phyloP scores from a whole-genome alignment of 805 yeast species.

The Ogataea neopini region DNA sequence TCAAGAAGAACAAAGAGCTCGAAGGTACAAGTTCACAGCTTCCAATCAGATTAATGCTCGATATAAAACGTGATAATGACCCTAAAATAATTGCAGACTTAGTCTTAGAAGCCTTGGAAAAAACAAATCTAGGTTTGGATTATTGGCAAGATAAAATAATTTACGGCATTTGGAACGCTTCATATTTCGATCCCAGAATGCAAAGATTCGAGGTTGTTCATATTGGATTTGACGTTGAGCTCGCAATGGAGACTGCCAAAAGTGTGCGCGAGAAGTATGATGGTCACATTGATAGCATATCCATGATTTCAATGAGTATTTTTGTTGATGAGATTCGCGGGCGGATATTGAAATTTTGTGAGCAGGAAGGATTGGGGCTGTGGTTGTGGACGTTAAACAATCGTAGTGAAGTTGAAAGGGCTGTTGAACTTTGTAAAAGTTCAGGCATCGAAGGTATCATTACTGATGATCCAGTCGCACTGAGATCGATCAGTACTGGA shows the following conservation, averaged over 20 bases:
- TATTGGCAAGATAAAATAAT: slow-evolving; percentile 38
- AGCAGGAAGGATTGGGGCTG: slow-evolving; percentile 25
- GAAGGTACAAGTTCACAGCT: slow-evolving; percentile 21
- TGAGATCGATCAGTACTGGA: slow-evolving; percentile 1
- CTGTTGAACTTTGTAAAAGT: slow-evolving; percentile 23
- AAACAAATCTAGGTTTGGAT: slow-evolving; percentile 23
- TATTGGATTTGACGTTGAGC: slow-evolving; percentile 32
- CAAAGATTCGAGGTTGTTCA: slow-evolving; percentile 30
- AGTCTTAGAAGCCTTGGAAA: slow-evolving; percentile 27
- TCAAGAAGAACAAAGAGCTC: slow-evolving; percentile 40
- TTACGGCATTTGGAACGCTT: slow-evolving; percentile 40
- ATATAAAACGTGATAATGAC: slow-evolving; percentile 35
- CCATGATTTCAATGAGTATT: slow-evolving; percentile 26
- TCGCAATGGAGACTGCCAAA: slow-evolving; percentile 25
- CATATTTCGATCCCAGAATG: slow-evolving; percentile 32
- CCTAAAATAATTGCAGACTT: slow-evolving; percentile 29
- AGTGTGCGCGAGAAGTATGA: slow-evolving; percentile 19
- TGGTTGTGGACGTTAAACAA: slow-evolving; percentile 42
- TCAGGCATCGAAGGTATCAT: slow-evolving; percentile 15
- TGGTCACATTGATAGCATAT: slow-evolving; percentile 25
- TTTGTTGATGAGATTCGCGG: slow-evolving; percentile 23
- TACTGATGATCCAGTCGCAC: slow-evolving; percentile 22
- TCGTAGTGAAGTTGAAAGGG: slow-evolving; percentile 23
- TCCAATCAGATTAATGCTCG: slow-evolving; percentile 42
- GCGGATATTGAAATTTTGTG: slow-evolving; percentile 19